phyloP scores from a whole-genome alignment of 805 yeast species.

The Wickerhamomyces rabaulensis region DNA sequence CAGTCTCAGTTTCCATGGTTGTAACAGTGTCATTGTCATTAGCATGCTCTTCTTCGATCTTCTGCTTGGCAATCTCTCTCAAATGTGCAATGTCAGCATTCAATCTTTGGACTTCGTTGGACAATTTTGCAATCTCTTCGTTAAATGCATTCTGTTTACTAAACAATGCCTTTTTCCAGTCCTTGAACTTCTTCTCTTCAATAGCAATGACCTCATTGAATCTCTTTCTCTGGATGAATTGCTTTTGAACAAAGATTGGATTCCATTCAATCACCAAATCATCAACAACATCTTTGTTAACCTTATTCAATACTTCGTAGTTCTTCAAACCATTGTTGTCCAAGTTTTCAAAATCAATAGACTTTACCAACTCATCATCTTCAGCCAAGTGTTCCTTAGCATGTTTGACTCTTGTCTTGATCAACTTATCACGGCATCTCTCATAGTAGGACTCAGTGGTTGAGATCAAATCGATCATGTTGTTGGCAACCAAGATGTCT shows the following conservation, averaged over 20 bases:
- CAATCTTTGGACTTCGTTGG: slow-evolving; percentile 14
- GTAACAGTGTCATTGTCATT: neutral
- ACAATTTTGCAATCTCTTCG: slow-evolving; percentile 40
- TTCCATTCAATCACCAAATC: slow-evolving; percentile 35
- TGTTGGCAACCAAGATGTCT: slow-evolving; percentile 56
- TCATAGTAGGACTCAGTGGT: slow-evolving; percentile 77
- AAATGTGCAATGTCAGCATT: slow-evolving; percentile 3
- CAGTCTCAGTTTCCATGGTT: neutral
- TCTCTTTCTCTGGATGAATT: slow-evolving; percentile 36
- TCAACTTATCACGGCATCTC: slow-evolving; percentile 53
- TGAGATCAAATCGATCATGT: slow-evolving; percentile 73
- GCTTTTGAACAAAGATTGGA: slow-evolving; percentile 42
- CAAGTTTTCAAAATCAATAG: slow-evolving; percentile 22
- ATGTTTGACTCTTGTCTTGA: slow-evolving; percentile 39
- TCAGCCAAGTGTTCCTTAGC: slow-evolving; percentile 16
- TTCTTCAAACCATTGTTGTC: slow-evolving; percentile 31
- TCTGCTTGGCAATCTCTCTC: neutral
- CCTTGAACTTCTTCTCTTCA: slow-evolving; percentile 55
- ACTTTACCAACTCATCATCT: slow-evolving; percentile 4
- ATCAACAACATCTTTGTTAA: slow-evolving; percentile 34
- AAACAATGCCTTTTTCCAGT: slow-evolving; percentile 54
- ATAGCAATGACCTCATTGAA: slow-evolving; percentile 37
- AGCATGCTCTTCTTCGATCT: neutral
- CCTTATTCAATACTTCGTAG: slow-evolving; percentile 33
- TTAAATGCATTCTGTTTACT: slow-evolving; percentile 53